Conservation (phyloP, 495 filamentous ascomycete species). For the Hypoxylon trugodes region DNA sequence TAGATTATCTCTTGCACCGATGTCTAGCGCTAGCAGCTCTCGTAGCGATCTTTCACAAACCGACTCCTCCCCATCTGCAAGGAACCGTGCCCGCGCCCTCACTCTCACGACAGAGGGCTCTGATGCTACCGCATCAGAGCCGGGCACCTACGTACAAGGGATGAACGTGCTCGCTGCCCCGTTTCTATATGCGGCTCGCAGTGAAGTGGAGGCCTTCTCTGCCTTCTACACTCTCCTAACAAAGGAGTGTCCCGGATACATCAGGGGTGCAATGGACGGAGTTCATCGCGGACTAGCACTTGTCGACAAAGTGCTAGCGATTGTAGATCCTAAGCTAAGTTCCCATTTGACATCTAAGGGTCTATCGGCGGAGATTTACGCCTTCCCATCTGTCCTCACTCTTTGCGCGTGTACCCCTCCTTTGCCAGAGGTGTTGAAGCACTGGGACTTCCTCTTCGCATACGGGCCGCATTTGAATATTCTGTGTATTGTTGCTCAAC, state of each 20-base stretch:
- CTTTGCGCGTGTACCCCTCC: constrained; percentile 97
- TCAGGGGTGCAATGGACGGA: constrained; percentile 95
- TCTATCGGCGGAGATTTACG: constrained; percentile 92
- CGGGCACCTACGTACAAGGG: constrained; percentile 93
- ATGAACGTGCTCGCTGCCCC: constrained; percentile 99
- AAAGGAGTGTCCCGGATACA: constrained; percentile 89
- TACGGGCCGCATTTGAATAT: constrained; percentile 96
- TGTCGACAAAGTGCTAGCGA: constrained; percentile 88
- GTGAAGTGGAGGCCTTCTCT: constrained; percentile 92
- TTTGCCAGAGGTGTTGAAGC: constrained; percentile 86
- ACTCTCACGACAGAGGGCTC: constrained; percentile 68
- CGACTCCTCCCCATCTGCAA: constrained; percentile 55
- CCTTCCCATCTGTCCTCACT: constrained; percentile 95
- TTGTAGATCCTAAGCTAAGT: constrained; percentile 90
- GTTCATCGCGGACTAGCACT: constrained; percentile 91
- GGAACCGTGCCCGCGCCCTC: constrained; percentile 59
- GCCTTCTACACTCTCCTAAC: constrained; percentile 91
- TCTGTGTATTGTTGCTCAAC: constrained; percentile 95
- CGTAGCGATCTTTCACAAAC: constrained; percentile 47
- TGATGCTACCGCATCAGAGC: constrained; percentile 62
- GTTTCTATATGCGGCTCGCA: constrained; percentile 93
- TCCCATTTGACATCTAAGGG: constrained; percentile 82
- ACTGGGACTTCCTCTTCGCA: constrained; percentile 99
- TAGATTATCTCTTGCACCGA: constrained; percentile 47
- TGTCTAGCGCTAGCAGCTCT: constrained; percentile 43